Base-by-base conservation (phyloP, 441 rosid genomes). In the Erysimum cheiri region DNA sequence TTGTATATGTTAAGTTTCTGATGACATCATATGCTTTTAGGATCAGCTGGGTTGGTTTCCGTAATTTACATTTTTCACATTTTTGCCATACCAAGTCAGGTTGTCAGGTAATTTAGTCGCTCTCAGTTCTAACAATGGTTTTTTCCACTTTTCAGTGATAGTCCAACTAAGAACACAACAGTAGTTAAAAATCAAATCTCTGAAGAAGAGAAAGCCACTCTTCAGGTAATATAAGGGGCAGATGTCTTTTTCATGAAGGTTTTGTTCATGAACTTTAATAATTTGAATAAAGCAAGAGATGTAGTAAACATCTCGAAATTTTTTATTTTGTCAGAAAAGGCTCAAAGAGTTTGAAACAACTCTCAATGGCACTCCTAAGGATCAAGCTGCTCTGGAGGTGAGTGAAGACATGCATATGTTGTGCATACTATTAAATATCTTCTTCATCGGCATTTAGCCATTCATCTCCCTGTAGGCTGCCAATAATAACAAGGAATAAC, bases 331-430 rank as follows among this genome's bases (percentile, higher is more conserved):
- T 70, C 96, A 94, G 98, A 78, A 71, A 75, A 85, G 85, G 85
- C 85, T 94, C 76, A 84, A 83, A 77, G 83, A 86, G 75, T 94
- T 81, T 59, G 96, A 94, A 77, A 85, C 80, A 61, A 81, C 69
- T 4, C 87, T 94, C 33, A 67, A 59, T 53, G 61, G 69, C 70
- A 81, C 88, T 59, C 92, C 97, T 26, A 81, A 80, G 75, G 97
- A 91, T 83, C 82, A 87, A 70, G 61, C 73, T 75, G 96, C 89
- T 33, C 87, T 90, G 60, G 97, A 94, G 83, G 98, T 94, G 81
- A 86, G 97, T 88, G 54, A 47, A 60, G 49, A 56, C 53, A 56
- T 50, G 22, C 9, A 4, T 24, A 3, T 55, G 35, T 53, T 44
- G 9, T 3, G 12, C 37, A n/a, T 47, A 36, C 26, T 26, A 11